Base-by-base conservation (phyloP, 192 early-diverging fungal genomes). In the Rhizoclosmatium sp. region DNA sequence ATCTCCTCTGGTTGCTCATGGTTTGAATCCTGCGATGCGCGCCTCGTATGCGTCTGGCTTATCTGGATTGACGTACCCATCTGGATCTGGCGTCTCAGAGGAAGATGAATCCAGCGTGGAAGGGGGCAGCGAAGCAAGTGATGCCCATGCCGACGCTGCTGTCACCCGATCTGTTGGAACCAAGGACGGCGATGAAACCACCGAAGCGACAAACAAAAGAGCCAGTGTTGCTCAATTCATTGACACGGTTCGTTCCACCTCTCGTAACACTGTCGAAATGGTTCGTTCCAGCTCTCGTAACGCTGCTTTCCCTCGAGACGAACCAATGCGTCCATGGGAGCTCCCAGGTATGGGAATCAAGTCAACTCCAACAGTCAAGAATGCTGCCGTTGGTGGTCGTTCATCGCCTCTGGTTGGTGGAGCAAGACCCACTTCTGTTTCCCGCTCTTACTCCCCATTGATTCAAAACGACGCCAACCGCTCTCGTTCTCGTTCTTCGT, bases 281-380 rank as follows among this genome's bases (percentile, higher is more conserved):
- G 67, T 71, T 39, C 46, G 51, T 0, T 71, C 69, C 4, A 47
- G 66, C 44, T 5, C 7, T 21, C 66, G 72, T 2, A 62, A 62
- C 40, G 5, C 72, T 47, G 39, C 56, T 45, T 39, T 72, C 16
- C 71, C 73, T 9, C 21, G n/a, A 60, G 48, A 75, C 59, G 73
- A 60, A 64, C 73, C 73, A 14, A 39, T 75, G 12, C 19, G 60
- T 4, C 59, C 73, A 0, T 75, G 73, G 73, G 73, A 75, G 46
- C 58, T 75, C 39, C 73, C 73, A 42, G 73, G 73, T 2, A 75
- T 75, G 73, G 73, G 73, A 56, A 58, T 40, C 21, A 39, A n/a
- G 5, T 4, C 16, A 58, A 47, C 10, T 19, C 46, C 67, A 4
- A 40, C 61, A 16, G 61, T 54, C 51, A 31, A 31, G 31, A 31